These are phyloP conservation scores for Lactarius sanguifluus DNA, from an alignment of 768 basidiomycete species.

Conservation along the genomic window DNA sequence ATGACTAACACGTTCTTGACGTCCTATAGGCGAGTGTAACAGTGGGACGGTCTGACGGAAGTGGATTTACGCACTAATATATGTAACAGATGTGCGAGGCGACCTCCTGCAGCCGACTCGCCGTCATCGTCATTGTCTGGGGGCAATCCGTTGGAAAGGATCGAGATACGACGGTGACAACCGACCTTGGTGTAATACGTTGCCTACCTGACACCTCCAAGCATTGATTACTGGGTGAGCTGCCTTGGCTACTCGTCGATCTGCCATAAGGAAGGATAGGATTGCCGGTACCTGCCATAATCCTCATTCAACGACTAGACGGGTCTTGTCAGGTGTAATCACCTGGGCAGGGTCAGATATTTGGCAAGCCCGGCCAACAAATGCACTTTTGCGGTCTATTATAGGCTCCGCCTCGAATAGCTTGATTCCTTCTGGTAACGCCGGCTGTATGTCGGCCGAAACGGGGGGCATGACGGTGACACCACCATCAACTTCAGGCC, in stretches of 20 bases:
- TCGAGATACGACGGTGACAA: neutral
- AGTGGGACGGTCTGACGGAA: neutral
- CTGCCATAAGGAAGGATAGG: slow-evolving; percentile 36
- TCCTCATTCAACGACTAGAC: neutral
- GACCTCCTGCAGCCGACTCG: slow-evolving; percentile 88
- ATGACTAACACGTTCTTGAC: slow-evolving; percentile 82
- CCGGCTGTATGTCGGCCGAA: neutral
- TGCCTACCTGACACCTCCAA: slow-evolving; percentile 36
- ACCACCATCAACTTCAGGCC: neutral
- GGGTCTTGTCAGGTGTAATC: neutral
- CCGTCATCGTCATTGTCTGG: slow-evolving; percentile 94
- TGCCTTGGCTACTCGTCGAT: slow-evolving; percentile 39
- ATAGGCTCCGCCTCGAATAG: slow-evolving; percentile 79
- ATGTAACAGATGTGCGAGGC: slow-evolving; percentile 79
- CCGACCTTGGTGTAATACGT: slow-evolving; percentile 36
- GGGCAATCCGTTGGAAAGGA: neutral
- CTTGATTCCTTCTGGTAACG: slow-evolving; percentile 60
- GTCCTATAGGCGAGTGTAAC: slow-evolving; percentile 48
- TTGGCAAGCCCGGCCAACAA: slow-evolving; percentile 81
- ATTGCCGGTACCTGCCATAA: slow-evolving; percentile 30
- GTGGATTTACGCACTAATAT: slow-evolving; percentile 22
- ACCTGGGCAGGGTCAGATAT: slow-evolving; percentile 80
- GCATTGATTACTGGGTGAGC: slow-evolving; percentile 39
- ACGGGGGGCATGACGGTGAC: neutral
- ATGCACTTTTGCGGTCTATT: slow-evolving; percentile 79